Evolutionary conservation across 1,284 basidiomycete species (phyloP), one percentile per base, ranked within the genome.

Genomic region (Puccinia brachypodii): DNA sequence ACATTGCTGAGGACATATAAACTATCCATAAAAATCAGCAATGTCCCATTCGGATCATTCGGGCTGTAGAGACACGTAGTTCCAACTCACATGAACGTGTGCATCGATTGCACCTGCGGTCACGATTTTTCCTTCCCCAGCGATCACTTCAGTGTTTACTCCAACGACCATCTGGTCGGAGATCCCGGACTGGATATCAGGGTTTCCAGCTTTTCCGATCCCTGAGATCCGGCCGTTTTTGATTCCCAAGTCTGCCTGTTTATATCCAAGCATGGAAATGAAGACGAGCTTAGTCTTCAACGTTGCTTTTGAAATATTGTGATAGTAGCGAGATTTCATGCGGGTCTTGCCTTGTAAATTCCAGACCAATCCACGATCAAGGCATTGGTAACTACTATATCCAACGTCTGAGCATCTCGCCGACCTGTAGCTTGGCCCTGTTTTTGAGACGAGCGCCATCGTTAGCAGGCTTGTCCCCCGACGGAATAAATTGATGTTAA

Each of bases 191-290:
- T 98, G 98, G 66, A 93, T 89, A 85, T 98, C 95, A 1, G 95
- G 96, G 87, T 99, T 99, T 1, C 97, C 97, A 4, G 95, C 94
- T 87, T 99, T 99, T 44, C 97, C 97, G 78, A 99, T 93, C 0
- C 92, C 96, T 13, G 89, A 89, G 83, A 99, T 98, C 76, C 88
- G 85, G 0, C 96, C 96, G 83, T 91, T 87, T 87, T 93, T 95
- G 83, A 99, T 90, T 56, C 97, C 97, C 76, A 99, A 94, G 86
- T 99, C 97, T n/a, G 96, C 96, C 93, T 95, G 79, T 22, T 62
- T 62, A 0, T 64, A 19, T 36, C 40, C 42, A 64, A 36, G 1
- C 11, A 72, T 42, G 31, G n/a, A 69, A 81, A 68, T 19, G 56
- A 31, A 44, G 68, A 68, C 6, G 25, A 68, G 22, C n/a, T 68